Conservation (phyloP, 148 eudicot genomes). For the Cornus controversa region DNA sequence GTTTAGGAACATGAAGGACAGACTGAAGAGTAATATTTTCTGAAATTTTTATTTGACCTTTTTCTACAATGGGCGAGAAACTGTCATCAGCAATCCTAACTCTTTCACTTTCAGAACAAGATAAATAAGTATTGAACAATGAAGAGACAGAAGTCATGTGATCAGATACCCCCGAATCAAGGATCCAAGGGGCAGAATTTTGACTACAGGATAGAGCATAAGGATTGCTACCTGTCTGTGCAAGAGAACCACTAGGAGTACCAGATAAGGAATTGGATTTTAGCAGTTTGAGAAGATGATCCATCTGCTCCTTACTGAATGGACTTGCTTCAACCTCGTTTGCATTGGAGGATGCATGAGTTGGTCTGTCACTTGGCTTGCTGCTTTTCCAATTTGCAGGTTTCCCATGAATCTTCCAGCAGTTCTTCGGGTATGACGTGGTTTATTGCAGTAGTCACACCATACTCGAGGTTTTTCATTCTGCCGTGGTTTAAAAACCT, state of each 20-base stretch:
- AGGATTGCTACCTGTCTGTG: slow-evolving; percentile 2
- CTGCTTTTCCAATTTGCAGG: slow-evolving; percentile 2
- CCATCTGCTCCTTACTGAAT: slow-evolving; percentile 7
- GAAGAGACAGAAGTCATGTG: not conserved
- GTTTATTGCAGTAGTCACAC: slow-evolving; percentile 7
- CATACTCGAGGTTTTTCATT: not conserved
- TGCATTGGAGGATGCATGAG: too few relatives aligned
- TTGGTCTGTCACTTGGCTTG: not conserved
- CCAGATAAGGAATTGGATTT: not conserved
- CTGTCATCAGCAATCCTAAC: not conserved
- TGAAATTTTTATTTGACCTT: not conserved
- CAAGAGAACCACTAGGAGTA: slow-evolving; percentile 18
- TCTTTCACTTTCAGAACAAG: not conserved
- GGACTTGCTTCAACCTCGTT: too few relatives aligned
- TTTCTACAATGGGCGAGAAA: not conserved
- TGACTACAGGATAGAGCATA: not conserved
- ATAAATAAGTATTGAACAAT: not conserved
- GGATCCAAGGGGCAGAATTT: not conserved
- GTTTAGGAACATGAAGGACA: slow-evolving; percentile 1
- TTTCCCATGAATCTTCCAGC: slow-evolving; percentile 10
- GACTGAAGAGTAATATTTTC: not conserved
- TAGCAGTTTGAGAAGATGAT: slow-evolving; percentile 8
- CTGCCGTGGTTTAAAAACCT: too few relatives aligned
- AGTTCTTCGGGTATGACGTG: not conserved
- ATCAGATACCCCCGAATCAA: not conserved